Base-by-base conservation (phyloP, 108 stramenopile genomes). In the Skeletonema menzelii region DNA sequence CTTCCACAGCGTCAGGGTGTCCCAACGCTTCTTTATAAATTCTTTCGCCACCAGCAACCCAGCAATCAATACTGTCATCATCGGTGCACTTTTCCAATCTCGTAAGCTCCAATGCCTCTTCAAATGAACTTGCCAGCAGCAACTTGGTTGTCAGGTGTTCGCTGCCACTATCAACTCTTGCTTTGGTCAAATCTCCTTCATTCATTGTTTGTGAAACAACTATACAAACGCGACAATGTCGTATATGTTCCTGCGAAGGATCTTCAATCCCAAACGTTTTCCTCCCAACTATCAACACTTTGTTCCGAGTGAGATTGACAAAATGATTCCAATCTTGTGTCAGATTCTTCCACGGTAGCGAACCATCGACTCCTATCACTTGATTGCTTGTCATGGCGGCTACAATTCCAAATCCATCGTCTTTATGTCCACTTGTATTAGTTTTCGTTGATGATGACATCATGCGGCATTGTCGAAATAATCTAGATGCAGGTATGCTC, bases 31-130 rank as follows among this genome's bases (percentile, higher is more conserved):
- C 90, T 38, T 71, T 73, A 44, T 87, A 95, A 10, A 92, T 55
- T 14, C 59, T 44, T 82, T 91, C 88, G 4, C 94, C 94, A 15
- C 94, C 94, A 53, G 70, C 88, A 15, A 95, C 79, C 94, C 94
- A 95, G 59, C 90, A 92, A 44, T 75, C 64, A n/a, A 84, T 76
- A 5, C 4, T 44, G 14, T 31, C 17, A 27, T 56, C 20, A 27
- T 55, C 13, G 22, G 37, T 59, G 28, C 63, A 17, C 8, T 57
- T 56, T 27, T 86, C 66, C 47, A 65, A 28, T 40, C 72, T 56
- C 15, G 91, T 90, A 15, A 85, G 8, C n/a, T 76, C 59, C 47
- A 95, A 47, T 0, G 94, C 94, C 44, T 91, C 84, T 5, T 77
- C 47, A 49, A 95, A 84, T 2, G 94, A 95, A 19, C 72, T 53